Conservation (phyloP, 306 rosid genomes). For the Biancaea sappan region DNA sequence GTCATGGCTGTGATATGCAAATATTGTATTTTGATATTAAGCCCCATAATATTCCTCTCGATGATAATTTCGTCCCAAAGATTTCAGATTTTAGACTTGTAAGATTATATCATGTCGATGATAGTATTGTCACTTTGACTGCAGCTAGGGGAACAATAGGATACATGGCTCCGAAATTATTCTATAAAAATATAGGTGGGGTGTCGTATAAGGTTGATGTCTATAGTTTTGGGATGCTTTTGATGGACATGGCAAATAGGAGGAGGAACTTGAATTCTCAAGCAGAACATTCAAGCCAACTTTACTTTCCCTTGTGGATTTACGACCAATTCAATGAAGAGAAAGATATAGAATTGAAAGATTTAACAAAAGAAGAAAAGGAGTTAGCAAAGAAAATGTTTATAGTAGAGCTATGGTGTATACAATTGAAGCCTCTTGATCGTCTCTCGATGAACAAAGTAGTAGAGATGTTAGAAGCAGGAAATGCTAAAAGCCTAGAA, state of each 20-base stretch:
- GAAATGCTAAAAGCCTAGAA: too few species aligned
- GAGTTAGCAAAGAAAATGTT: too few species aligned
- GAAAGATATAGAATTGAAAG: too few species aligned
- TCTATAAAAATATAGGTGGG: background rate
- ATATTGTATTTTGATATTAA: background rate
- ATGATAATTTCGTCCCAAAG: background rate
- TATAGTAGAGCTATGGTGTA: too few species aligned
- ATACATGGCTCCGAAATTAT: background rate
- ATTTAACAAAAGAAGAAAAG: too few species aligned
- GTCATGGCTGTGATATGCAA: background rate
- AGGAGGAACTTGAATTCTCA: background rate
- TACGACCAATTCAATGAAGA: too few species aligned
- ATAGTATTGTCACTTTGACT: background rate
- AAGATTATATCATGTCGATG: background rate
- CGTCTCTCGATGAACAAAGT: too few species aligned
- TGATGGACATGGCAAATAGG: background rate
- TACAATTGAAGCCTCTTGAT: too few species aligned
- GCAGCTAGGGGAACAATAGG: background rate
- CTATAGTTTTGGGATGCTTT: background rate
- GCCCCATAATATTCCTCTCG: background rate
- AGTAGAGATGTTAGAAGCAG: too few species aligned
- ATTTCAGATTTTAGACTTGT: background rate
- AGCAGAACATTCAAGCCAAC: background rate
- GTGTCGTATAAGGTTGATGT: background rate
- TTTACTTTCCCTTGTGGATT: too few species aligned